Evolutionary conservation across 2,329 filamentous ascomycete species (phyloP), one percentile per base, ranked within the genome.

Genomic region (Penicillium frequentans): DNA sequence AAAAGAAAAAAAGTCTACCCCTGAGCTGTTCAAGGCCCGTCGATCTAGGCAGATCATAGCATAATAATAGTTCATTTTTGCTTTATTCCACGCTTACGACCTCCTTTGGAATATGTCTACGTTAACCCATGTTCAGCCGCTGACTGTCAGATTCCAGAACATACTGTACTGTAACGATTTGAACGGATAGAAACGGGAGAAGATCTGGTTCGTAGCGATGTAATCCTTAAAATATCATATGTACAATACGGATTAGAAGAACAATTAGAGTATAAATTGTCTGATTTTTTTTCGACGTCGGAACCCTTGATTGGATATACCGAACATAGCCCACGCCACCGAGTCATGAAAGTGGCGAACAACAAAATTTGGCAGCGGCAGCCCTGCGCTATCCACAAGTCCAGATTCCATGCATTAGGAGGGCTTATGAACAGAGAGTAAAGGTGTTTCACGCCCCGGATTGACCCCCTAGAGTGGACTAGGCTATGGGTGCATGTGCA

Each of bases 311-410:
- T 39, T 39, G 35, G 35, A 39, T 39, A 39, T 39, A 39, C 35
- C 35, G 35, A 19, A 23, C 39, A 44, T 42, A 37, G 44, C 29
- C 54, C 55, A 51, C 59, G 59, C 59, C 59, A 59, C 59, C 58
- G 44, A 39, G 49, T 62, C 55, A 55, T 61, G 48, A 45, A 27
- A 51, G 60, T 62, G 60, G 60, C 57, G 53, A 62, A 43, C 35
- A 44, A 31, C 13, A 50, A 43, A 52, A 35, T 24, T 23, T 46
- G 51, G 39, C 49, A 44, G 49, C 49, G 49, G 49, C 33, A 31
- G 27, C 14, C 16, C 26, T 35, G 35, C 35, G 16, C 35, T 33
- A 31, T 5, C 46, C n/a, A 31, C 27, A 33, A 21, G 27, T 47
- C 44, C 13, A 21, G 4, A 27, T 47, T 11, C 26, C 31, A 33